Percentiles rank a stretch among this genome's conserved stretches.
These are phyloP conservation scores for Leptographium lundbergii DNA, from an alignment of 2,329 filamentous ascomycete species.

Conservation along the genomic window DNA sequence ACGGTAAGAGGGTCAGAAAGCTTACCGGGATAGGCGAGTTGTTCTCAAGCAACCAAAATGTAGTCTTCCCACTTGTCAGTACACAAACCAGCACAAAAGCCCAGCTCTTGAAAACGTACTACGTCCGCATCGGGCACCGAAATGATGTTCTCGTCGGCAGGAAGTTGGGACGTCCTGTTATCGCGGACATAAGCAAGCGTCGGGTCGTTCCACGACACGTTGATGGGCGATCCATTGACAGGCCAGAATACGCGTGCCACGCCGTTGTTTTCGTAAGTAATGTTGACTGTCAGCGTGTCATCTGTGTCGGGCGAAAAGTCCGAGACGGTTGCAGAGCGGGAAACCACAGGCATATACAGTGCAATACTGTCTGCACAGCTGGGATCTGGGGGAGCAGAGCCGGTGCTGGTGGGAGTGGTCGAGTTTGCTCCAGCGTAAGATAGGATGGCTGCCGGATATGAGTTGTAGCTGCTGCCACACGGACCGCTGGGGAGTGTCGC, in stretches of 20 bases:
- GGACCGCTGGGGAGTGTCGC: slow-evolving; percentile 18
- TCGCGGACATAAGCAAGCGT: slow-evolving; percentile 21
- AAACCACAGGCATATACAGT: slow-evolving; percentile 12
- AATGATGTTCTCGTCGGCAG: slow-evolving; percentile 6
- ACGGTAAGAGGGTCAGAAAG: slow-evolving; percentile 2
- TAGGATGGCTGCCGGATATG: slow-evolving; percentile 18
- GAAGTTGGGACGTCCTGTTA: slow-evolving; percentile 12
- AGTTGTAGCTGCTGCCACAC: slow-evolving; percentile 16
- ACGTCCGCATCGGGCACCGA: slow-evolving; percentile 1
- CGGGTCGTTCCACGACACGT: slow-evolving; percentile 23
- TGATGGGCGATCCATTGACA: slow-evolving; percentile 17
- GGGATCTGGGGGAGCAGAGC: slow-evolving; percentile 13
- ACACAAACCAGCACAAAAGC: not conserved
- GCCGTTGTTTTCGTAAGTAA: slow-evolving; percentile 12
- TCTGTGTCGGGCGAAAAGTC: slow-evolving; percentile 9
- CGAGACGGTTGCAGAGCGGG: slow-evolving; percentile 9
- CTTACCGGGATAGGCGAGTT: slow-evolving; percentile 15
- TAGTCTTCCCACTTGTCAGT: slow-evolving; percentile 11
- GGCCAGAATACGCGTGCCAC: slow-evolving; percentile 16
- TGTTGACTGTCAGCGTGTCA: slow-evolving; percentile 8
- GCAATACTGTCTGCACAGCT: slow-evolving; percentile 11
- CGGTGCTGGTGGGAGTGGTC: slow-evolving; percentile 15
- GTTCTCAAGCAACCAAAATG: slow-evolving; percentile 23
- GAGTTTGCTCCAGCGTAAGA: slow-evolving; percentile 13
- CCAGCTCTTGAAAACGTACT: not conserved